These are phyloP conservation scores for Cetradonia linearis DNA, from an alignment of 495 filamentous ascomycete genomes.

Conservation along the genomic window DNA sequence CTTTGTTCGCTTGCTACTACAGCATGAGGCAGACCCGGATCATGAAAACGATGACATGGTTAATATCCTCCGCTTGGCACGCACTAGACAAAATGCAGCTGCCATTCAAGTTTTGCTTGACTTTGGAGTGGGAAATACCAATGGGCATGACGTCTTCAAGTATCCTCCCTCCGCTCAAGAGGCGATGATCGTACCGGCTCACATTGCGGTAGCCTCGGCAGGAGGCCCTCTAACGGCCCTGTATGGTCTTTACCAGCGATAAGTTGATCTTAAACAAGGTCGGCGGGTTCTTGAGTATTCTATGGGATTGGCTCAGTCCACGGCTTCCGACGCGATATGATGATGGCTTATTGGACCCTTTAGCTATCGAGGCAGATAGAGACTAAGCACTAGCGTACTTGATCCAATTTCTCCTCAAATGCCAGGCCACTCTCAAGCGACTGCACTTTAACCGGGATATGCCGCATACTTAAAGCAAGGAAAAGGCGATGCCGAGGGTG, in stretches of 20 bases:
- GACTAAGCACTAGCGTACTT: too few relatives aligned
- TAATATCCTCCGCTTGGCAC: background rate
- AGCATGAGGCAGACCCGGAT: background rate
- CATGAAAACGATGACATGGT: too few relatives aligned
- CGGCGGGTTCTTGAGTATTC: background rate
- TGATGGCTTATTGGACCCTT: background rate
- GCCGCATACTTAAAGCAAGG: too few relatives aligned
- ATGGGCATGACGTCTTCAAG: background rate
- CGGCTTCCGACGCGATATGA: background rate
- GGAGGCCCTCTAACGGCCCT: background rate
- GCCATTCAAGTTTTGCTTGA: background rate
- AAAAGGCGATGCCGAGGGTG: too few relatives aligned
- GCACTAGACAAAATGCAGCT: background rate
- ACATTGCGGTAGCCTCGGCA: background rate
- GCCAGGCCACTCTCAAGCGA: too few relatives aligned
- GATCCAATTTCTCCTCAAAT: too few relatives aligned
- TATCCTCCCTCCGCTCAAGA: background rate
- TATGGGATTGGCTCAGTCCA: background rate
- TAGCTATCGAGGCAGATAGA: background rate
- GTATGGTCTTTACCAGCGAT: background rate
- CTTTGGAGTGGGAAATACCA: background rate
- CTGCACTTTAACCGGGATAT: too few relatives aligned
- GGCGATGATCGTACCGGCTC: background rate
- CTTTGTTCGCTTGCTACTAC: conserved; percentile 13
- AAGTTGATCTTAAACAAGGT: background rate